Conservation (phyloP, 2,329 filamentous ascomycete genomes). For the Meredithiella fracta region DNA sequence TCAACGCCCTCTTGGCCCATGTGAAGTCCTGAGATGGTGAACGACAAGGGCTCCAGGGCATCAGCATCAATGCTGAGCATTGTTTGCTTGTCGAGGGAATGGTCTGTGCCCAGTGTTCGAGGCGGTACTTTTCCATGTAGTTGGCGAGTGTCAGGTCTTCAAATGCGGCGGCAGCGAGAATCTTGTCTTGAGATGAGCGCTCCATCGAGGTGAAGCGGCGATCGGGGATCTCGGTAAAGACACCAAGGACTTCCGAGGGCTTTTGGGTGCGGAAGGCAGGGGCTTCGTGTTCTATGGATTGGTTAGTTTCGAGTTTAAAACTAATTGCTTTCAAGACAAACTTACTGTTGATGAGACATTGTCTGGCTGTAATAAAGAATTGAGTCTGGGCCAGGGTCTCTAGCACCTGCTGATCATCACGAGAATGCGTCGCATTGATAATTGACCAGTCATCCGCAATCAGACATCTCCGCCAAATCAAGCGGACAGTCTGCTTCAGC, state of each 20-base stretch:
- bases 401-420: conserved; percentile 52
- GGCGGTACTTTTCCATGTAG: conserved; percentile 48
- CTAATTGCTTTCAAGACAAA: conserved; percentile 15
- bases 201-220: conserved; percentile 43
- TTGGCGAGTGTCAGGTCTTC: conserved; percentile 53
- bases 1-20: background rate
- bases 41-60: conserved; percentile 14
- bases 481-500: conserved; percentile 39
- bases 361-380: conserved; percentile 49
- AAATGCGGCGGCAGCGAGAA: conserved; percentile 53
- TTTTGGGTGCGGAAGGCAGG: conserved; percentile 29
- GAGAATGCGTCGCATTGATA: conserved; percentile 61
- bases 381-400: conserved; percentile 47
- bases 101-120: conserved; percentile 48
- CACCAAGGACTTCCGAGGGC: conserved; percentile 40
- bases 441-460: conserved; percentile 70
- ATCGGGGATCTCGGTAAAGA: conserved; percentile 44
- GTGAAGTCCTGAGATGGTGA: background rate
- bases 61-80: conserved; percentile 22
- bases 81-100: conserved; percentile 24
- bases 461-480: conserved; percentile 78
- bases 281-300: conserved; percentile 24
- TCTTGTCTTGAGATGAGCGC: conserved; percentile 46
- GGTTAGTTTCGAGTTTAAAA: conserved; percentile 18
- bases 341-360: conserved; percentile 50